Evolutionary conservation across 768 basidiomycete genomes (phyloP).

Genomic region (Paxillus ammoniavirescens): DNA sequence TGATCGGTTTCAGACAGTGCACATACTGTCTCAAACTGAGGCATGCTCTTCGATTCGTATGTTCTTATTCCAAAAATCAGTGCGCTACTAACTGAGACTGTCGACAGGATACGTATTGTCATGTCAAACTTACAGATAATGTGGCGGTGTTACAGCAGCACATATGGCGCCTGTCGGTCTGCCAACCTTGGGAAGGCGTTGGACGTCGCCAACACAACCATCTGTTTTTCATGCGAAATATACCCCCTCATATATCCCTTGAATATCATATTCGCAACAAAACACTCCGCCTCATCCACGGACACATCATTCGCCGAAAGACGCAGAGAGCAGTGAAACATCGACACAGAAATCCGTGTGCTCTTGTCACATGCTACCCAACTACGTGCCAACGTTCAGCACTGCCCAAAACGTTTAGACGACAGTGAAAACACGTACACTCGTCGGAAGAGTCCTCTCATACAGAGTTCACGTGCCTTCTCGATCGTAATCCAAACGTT

Average conservation of each 20-base stretch:
- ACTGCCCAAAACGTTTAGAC: neutral
- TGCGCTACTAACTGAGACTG: no score
- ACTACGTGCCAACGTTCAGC: slow-evolving; percentile 37
- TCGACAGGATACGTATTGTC: no score
- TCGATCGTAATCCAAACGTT: slow-evolving; percentile 88
- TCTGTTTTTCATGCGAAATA: slow-evolving; percentile 93
- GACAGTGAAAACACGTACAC: slow-evolving; percentile 47
- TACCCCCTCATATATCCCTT: slow-evolving; percentile 93
- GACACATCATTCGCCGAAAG: slow-evolving; percentile 70
- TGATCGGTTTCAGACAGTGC: no score
- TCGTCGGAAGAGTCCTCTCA: slow-evolving; percentile 77
- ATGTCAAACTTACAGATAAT: no score
- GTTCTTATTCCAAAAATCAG: neutral
- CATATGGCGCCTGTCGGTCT: slow-evolving; percentile 56
- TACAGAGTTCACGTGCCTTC: slow-evolving; percentile 81
- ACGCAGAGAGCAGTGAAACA: slow-evolving; percentile 76
- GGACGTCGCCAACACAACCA: slow-evolving; percentile 81
- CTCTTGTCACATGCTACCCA: slow-evolving; percentile 77
- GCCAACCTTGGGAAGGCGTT: slow-evolving; percentile 79
- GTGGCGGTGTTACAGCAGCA: slow-evolving; percentile 16
- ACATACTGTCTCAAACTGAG: no score
- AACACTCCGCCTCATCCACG: slow-evolving; percentile 86
- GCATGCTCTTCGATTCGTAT: neutral
- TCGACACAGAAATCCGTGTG: slow-evolving; percentile 75
- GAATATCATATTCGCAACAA: slow-evolving; percentile 94